Conservation (phyloP, 2,329 filamentous ascomycete genomes). For the Verticillium longisporum region DNA sequence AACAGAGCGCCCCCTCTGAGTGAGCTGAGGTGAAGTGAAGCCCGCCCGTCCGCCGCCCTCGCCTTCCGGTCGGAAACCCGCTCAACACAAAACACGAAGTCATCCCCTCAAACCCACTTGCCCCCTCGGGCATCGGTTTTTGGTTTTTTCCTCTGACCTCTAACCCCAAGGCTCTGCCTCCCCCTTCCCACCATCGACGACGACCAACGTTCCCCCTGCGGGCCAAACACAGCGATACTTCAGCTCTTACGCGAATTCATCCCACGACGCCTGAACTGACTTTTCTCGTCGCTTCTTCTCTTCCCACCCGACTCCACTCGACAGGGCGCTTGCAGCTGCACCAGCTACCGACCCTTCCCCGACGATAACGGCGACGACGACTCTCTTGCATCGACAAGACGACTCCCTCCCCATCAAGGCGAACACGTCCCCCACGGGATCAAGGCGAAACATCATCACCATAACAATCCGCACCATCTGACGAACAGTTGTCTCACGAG, state of each 20-base stretch:
- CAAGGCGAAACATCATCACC: slow-evolving; percentile 8
- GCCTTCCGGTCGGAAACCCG: slow-evolving; percentile 10
- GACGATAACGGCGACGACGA: slow-evolving; percentile 2
- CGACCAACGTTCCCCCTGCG: neutral
- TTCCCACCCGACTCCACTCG: neutral
- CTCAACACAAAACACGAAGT: slow-evolving; percentile 16
- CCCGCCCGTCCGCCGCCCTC: neutral
- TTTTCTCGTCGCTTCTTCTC: neutral
- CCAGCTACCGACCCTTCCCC: neutral
- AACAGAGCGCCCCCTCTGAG: neutral
- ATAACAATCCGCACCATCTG: neutral
- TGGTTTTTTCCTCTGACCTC: neutral
- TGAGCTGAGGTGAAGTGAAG: neutral
- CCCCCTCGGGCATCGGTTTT: neutral
- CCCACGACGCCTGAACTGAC: neutral
- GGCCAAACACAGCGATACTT: neutral
- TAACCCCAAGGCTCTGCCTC: neutral
- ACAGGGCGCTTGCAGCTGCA: neutral
- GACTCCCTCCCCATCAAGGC: slow-evolving; percentile 7
- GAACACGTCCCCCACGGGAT: slow-evolving; percentile 9
- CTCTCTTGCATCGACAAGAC: slow-evolving; percentile 6
- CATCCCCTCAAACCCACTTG: neutral
- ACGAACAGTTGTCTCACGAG: neutral
- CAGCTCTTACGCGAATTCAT: neutral
- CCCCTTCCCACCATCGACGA: neutral